Conservation (phyloP, 768 basidiomycete species). For the Inosperma sp. region DNA sequence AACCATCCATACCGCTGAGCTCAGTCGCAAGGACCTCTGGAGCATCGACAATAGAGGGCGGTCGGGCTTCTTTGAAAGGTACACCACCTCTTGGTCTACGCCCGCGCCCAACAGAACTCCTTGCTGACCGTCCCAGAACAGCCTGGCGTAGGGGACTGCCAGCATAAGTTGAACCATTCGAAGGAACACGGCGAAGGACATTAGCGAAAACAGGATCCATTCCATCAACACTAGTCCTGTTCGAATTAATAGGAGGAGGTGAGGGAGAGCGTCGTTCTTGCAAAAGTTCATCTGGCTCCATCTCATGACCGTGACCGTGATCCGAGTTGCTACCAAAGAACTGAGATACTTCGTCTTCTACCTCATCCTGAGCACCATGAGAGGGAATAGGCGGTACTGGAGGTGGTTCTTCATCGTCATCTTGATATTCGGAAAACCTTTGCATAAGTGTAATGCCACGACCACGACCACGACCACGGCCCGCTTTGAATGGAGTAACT, state of each 20-base stretch:
- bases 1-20: slow-evolving; percentile 33
- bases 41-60: slow-evolving; percentile 64
- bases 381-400: slow-evolving; percentile 35
- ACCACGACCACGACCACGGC: slow-evolving; percentile 45
- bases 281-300: slow-evolving; percentile 21
- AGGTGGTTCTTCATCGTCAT: slow-evolving; percentile 33
- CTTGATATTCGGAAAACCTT: slow-evolving; percentile 54
- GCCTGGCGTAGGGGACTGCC: slow-evolving; percentile 61
- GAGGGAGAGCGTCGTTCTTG: slow-evolving; percentile 21
- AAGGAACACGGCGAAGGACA: slow-evolving; percentile 57
- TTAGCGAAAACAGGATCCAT: slow-evolving; percentile 87
- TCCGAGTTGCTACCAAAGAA: slow-evolving; percentile 30
- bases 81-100: slow-evolving; percentile 62
- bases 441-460: slow-evolving; percentile 57
- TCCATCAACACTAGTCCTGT: slow-evolving; percentile 72
- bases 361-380: slow-evolving; percentile 30
- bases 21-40: slow-evolving; percentile 71
- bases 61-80: slow-evolving; percentile 65
- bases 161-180: slow-evolving; percentile 41
- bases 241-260: slow-evolving; percentile 39
- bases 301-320: slow-evolving; percentile 26
- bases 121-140: slow-evolving; percentile 45
- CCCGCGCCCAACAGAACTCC: slow-evolving; percentile 40
- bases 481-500: slow-evolving; percentile 53
- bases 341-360: slow-evolving; percentile 36